Base-by-base conservation (phyloP, 2,329 filamentous ascomycete genomes). In the Westerdykella aurantiaca region DNA sequence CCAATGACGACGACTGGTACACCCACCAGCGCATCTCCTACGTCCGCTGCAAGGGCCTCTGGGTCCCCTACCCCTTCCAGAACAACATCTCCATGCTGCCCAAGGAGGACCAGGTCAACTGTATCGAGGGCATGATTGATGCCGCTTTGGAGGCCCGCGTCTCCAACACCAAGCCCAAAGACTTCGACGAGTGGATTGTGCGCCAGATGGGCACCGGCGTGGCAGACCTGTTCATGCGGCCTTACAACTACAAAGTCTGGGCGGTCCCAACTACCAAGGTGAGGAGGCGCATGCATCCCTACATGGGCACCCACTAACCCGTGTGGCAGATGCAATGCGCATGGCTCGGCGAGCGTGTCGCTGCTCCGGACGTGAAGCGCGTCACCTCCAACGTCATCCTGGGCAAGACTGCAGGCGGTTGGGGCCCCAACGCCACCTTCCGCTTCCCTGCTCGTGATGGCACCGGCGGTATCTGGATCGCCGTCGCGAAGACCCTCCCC, bases 201-300 rank as follows among this genome's bases (percentile, higher is more conserved):
- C 83, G 93, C 63, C 94, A 86, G 76, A 90, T 86, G 74, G 93
- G 93, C 61, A 75, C 81, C 60, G 91, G 91, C 60, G 79, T 98
- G 63, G 91, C 90, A 56, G 83, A 98, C 69, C 79, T 91, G 60
- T 98, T 98, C 81, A 98, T 98, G 93, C 81, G 93, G 61, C 93
- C 93, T 43, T 98, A 98, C 80, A 98, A 98, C 82, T 98, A 85
- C 83, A 98, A 98, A 77, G 93, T 98, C 68, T 98, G 93, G 93
- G 93, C 93, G 51, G 91, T 97, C 60, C 93, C 93, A 47, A 96
- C 91, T 44, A 95, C 86, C 57, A 95, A 95, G 83, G 88, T 94
- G 78, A 61, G 77, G 34, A 17, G 9, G 16, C 16, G 37, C 14
- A n/a, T 34, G n/a, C 11, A 31, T 12, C 16, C n/a, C 16, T 43